These are phyloP conservation scores for Pleurotus giganteus DNA, from an alignment of 768 basidiomycete genomes.

Conservation along the genomic window DNA sequence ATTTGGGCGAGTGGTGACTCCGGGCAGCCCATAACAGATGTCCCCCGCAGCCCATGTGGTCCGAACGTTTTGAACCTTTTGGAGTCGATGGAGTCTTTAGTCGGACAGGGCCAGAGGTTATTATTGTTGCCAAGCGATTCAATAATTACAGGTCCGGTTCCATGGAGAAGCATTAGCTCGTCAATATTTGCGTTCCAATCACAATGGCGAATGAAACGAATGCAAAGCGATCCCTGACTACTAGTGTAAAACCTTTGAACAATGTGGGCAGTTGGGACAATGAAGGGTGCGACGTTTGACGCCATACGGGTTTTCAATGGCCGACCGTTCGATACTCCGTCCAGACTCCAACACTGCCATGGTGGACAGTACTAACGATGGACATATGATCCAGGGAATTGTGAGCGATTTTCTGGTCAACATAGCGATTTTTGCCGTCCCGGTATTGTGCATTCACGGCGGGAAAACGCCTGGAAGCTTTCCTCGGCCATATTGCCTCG, in stretches of 20 bases:
- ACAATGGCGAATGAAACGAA: neutral
- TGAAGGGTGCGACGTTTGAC: conserved; percentile 8
- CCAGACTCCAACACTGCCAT: neutral
- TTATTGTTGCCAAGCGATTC: too few species aligned
- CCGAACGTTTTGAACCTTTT: too few species aligned
- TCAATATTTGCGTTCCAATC: neutral
- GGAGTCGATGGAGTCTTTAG: too few species aligned
- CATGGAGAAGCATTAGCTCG: neutral
- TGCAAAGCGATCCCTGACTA: neutral
- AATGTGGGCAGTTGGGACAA: neutral
- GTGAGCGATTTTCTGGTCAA: neutral
- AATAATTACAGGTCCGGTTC: too few species aligned
- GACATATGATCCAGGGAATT: neutral
- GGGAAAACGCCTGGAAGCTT: neutral
- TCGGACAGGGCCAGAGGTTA: too few species aligned
- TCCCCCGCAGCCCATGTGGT: too few species aligned
- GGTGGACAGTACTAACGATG: neutral
- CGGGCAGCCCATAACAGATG: too few species aligned
- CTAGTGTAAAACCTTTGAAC: neutral
- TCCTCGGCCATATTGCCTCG: neutral
- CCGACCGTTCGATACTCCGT: neutral
- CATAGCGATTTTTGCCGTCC: neutral
- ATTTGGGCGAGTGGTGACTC: too few species aligned
- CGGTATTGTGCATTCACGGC: neutral
- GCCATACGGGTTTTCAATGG: neutral